A percentile compares a stretch with the other conserved stretches of the same genome.
Evolutionary conservation across 176 grass and related monocot species (phyloP).

Genomic region (Hordeum vulgare): MorexV3_pseudomolecules_assembly NC_058520.1:398944150-398944649

Average conservation of each 20-base stretch:
- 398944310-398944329: not conserved
- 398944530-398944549: no score
- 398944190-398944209: not conserved
- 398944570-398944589: no score
- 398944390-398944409: not conserved
- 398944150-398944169: not conserved
- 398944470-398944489: not conserved
- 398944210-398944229: constrained; percentile 1
- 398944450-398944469: not conserved
- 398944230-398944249: not conserved
- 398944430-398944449: not conserved
- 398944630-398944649: no score
- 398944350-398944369: not conserved
- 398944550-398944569: no score
- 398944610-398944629: no score
- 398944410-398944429: not conserved
- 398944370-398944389: not conserved
- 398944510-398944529: no score
- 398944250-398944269: not conserved
- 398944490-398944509: no score
- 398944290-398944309: not conserved
- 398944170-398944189: not conserved
- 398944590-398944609: no score
- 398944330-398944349: not conserved
- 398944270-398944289: not conserved